Conservation (phyloP, 2,329 filamentous ascomycete genomes). For the Hysterium pulicare region DNA sequence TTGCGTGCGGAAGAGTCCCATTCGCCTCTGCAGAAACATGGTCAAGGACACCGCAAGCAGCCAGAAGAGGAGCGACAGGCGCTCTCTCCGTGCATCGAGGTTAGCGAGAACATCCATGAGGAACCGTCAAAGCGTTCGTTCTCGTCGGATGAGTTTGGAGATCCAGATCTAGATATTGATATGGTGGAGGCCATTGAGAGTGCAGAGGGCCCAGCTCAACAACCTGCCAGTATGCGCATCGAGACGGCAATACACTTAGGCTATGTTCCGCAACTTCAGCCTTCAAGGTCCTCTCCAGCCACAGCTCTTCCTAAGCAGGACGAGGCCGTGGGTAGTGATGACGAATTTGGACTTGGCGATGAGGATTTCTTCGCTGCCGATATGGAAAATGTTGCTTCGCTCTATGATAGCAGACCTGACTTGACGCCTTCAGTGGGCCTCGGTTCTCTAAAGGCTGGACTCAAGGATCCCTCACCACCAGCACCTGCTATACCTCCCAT, state of each 20-base stretch:
- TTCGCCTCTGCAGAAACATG: conserved; percentile 30
- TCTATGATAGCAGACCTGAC: conserved; percentile 48
- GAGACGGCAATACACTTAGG: conserved; percentile 4
- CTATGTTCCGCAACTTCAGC: neutral
- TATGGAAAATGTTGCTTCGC: conserved; percentile 55
- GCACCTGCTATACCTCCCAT: conserved; percentile 13
- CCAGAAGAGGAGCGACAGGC: neutral
- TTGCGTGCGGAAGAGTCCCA: conserved; percentile 15
- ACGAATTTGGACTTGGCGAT: conserved; percentile 47
- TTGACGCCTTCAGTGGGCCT: conserved; percentile 11
- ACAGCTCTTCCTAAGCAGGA: neutral
- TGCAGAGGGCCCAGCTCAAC: conserved; percentile 11
- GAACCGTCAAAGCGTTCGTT: conserved; percentile 11
- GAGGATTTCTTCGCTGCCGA: conserved; percentile 54
- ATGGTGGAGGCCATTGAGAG: conserved; percentile 31
- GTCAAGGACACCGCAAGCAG: conserved; percentile 6
- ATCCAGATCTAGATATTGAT: conserved; percentile 33
- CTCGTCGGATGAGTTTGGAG: conserved; percentile 35
- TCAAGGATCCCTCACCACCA: neutral
- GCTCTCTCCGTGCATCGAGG: neutral
- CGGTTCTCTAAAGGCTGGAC: conserved; percentile 1
- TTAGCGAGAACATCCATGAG: conserved; percentile 1
- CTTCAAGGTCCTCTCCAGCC: neutral
- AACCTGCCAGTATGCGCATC: conserved; percentile 3
- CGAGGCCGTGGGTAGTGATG: conserved; percentile 29